A percentile compares a stretch with the other conserved stretches of the same genome.
Evolutionary conservation across 2,329 filamentous ascomycete genomes (phyloP).

Genomic region (Hypocreales sp.): DNA sequence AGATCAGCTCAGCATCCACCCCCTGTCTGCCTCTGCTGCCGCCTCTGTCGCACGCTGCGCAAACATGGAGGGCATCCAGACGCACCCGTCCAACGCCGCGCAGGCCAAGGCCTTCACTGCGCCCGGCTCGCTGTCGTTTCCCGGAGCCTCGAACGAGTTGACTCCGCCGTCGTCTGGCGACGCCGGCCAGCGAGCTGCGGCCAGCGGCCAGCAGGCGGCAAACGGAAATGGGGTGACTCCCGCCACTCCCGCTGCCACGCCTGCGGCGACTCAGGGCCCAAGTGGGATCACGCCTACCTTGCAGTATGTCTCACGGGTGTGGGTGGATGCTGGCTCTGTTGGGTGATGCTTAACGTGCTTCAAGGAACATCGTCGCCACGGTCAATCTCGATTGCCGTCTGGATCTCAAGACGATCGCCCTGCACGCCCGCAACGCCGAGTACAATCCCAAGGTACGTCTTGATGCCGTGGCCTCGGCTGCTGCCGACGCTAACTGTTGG

Average conservation of each 20-base stretch:
- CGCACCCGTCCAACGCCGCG: slow-evolving; percentile 77
- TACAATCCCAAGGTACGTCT: slow-evolving; percentile 84
- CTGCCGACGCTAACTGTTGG: slow-evolving; percentile 5
- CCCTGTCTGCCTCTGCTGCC: neutral
- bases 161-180: slow-evolving; percentile 65
- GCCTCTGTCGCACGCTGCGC: neutral
- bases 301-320: slow-evolving; percentile 66
- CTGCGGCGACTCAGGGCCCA: slow-evolving; percentile 64
- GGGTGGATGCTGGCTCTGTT: slow-evolving; percentile 12
- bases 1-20: slow-evolving; percentile 17
- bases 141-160: slow-evolving; percentile 67
- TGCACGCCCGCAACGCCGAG: slow-evolving; percentile 95
- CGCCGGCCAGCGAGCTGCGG: slow-evolving; percentile 14
- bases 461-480: slow-evolving; percentile 1
- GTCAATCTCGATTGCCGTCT: slow-evolving; percentile 96
- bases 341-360: slow-evolving; percentile 36
- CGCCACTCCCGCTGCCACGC: slow-evolving; percentile 82
- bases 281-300: slow-evolving; percentile 85
- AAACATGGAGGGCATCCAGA: slow-evolving; percentile 73
- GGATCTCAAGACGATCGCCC: slow-evolving; percentile 96
- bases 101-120: slow-evolving; percentile 95
- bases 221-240: slow-evolving; percentile 72
- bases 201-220: slow-evolving; percentile 38
- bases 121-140: slow-evolving; percentile 82
- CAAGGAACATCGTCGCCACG: slow-evolving; percentile 97